Conservation (phyloP, 2,329 filamentous ascomycete species). For the Paecilomyces sp. region DNA sequence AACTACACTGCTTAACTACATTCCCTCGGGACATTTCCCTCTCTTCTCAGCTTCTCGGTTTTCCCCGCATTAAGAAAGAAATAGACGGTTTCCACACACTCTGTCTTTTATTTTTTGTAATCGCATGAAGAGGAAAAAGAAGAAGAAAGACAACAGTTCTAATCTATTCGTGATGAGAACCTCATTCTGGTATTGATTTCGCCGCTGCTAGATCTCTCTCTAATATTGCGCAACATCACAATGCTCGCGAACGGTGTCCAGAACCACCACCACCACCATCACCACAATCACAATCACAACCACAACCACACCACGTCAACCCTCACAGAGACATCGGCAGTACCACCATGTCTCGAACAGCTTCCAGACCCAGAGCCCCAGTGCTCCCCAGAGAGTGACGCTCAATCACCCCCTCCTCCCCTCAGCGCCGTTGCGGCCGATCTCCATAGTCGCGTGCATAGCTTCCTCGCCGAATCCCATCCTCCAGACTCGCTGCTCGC, state of each 20-base stretch:
- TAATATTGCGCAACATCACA: neutral
- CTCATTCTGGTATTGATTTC: neutral
- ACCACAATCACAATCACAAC: neutral
- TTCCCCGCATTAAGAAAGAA: too few species aligned
- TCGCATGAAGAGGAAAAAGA: neutral
- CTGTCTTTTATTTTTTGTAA: too few species aligned
- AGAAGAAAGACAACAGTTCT: neutral
- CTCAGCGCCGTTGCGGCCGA: slow-evolving; percentile 57
- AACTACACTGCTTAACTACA: too few species aligned
- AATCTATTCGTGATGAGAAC: neutral
- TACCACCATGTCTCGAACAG: neutral
- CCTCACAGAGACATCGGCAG: neutral
- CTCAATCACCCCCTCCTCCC: slow-evolving; percentile 8
- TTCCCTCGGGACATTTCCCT: too few species aligned
- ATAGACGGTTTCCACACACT: too few species aligned
- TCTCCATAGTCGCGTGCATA: slow-evolving; percentile 53
- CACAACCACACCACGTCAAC: neutral
- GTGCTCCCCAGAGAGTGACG: neutral
- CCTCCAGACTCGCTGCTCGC: slow-evolving; percentile 49
- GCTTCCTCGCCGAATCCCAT: slow-evolving; percentile 58
- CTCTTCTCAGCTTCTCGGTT: too few species aligned
- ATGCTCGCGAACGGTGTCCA: neutral
- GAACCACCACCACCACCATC: neutral
- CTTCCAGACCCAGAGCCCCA: neutral
- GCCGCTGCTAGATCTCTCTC: neutral